Conservation (phyloP, 1,139 yeast genomes). For the Candida smagusa region DNA sequence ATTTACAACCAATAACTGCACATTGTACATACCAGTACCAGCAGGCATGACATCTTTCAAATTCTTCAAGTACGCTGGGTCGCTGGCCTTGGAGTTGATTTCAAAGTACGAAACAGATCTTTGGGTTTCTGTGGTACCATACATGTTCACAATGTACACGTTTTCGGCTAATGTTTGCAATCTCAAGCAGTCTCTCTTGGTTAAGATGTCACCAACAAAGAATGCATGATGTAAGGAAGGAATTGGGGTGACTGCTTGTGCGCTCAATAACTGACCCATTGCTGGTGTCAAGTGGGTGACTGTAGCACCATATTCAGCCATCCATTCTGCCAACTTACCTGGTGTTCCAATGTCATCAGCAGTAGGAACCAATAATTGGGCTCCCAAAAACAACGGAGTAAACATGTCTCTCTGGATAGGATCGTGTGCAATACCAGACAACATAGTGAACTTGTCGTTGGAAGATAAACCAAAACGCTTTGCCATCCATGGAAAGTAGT, state of each 20-base stretch:
- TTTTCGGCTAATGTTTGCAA: conserved; percentile 89
- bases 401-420: conserved; percentile 99
- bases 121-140: conserved; percentile 99
- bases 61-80: conserved; percentile 71
- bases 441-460: conserved; percentile 91
- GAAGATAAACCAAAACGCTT: conserved; percentile 72
- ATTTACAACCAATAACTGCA: conserved; percentile 90
- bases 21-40: conserved; percentile 95
- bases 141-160: conserved; percentile 92
- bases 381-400: conserved; percentile 95
- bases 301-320: conserved; percentile 85
- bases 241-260: conserved; percentile 91
- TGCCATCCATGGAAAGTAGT: conserved; percentile 99
- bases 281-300: conserved; percentile 98
- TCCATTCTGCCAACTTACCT: conserved; percentile 96
- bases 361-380: conserved; percentile 88
- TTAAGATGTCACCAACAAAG: conserved; percentile 95
- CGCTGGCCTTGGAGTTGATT: conserved; percentile 68
- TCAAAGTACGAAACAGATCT: conserved; percentile 94
- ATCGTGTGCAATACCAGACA: conserved; percentile 98
- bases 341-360: conserved; percentile 98
- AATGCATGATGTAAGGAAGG: conserved; percentile 91
- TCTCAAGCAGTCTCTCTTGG: conserved; percentile 93
- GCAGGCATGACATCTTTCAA: conserved; percentile 98
- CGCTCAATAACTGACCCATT: conserved; percentile 95